Evolutionary conservation across 2,329 filamentous ascomycete species (phyloP).

Genomic region (Botrytis sinoallii): DNA sequence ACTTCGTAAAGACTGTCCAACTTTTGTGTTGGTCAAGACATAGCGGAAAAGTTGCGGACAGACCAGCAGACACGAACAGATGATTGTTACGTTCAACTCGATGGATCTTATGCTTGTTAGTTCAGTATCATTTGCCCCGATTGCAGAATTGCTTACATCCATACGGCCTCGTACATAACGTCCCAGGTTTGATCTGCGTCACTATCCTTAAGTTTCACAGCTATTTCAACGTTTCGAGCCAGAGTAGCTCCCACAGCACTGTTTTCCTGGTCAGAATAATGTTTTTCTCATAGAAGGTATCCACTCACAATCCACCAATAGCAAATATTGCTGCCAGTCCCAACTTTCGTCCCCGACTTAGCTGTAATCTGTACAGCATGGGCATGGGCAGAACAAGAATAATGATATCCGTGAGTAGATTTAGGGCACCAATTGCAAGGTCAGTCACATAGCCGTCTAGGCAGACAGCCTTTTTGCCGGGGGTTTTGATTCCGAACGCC

Average conservation of each 20-base stretch:
- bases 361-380: not conserved
- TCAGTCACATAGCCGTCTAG: not conserved
- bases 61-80: not conserved
- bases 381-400: not conserved
- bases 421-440: not conserved
- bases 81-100: not conserved
- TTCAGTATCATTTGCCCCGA: not conserved
- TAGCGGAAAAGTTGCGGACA: not conserved
- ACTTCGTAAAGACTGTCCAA: not conserved
- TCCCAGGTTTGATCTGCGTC: not conserved
- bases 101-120: not conserved
- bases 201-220: not conserved
- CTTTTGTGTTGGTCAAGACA: not conserved
- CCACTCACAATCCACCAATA: not conserved
- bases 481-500: not conserved
- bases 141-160: not conserved
- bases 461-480: not conserved
- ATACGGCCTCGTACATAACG: not conserved
- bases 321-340: not conserved
- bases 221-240: not conserved
- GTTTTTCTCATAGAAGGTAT: not conserved
- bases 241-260: not conserved
- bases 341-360: not conserved
- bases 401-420: not conserved
- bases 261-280: not conserved